Percentiles rank a stretch among this genome's conserved stretches.
phyloP scores from a whole-genome alignment of 2,329 filamentous ascomycete genomes.

The Colletotrichum sp. region DNA sequence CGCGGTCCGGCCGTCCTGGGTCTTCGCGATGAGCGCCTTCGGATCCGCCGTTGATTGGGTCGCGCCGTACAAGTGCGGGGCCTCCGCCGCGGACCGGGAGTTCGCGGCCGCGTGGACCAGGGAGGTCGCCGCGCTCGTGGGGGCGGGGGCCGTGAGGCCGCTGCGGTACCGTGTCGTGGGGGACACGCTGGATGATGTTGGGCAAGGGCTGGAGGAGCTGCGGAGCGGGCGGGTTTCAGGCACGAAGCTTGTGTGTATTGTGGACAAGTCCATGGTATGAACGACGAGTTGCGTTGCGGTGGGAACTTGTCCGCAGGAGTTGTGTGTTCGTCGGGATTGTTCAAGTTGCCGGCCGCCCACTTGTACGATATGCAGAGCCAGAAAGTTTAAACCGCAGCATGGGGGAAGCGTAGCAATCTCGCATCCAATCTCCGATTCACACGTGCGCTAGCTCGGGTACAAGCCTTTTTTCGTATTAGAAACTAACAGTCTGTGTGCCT shows the following conservation, averaged over 20 bases:
- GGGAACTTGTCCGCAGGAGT: neutral
- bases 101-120: neutral
- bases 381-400: neutral
- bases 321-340: neutral
- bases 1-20: neutral
- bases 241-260: neutral
- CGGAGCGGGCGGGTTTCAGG: neutral
- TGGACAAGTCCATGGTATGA: neutral
- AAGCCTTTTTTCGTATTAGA: neutral
- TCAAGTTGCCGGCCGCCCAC: neutral
- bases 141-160: neutral
- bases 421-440: neutral
- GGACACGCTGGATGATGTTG: neutral
- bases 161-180: neutral
- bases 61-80: neutral
- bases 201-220: neutral
- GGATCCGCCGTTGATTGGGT: neutral
- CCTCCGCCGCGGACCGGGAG: neutral
- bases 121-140: neutral
- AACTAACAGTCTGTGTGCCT: neutral
- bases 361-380: neutral
- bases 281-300: neutral
- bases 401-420: neutral
- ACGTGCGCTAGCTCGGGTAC: neutral
- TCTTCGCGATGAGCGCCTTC: neutral